Base-by-base conservation (phyloP, 202 grass and related monocot genomes). In the Zoysia matrella region DNA sequence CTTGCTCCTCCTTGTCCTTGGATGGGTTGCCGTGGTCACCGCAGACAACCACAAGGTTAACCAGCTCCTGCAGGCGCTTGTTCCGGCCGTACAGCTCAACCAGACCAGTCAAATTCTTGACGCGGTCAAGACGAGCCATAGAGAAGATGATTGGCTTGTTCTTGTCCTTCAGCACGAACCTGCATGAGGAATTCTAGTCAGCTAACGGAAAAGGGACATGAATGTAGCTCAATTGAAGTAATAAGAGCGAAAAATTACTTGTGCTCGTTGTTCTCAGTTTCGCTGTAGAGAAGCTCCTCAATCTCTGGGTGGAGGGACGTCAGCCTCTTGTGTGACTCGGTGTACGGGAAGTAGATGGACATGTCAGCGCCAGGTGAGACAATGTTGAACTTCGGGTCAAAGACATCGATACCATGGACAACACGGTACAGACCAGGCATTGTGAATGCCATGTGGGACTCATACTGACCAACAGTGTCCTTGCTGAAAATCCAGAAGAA, bases 381-480 rank as follows among this genome's bases (percentile, higher is more conserved):
- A 40, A 98, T 98, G 87, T 98, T 98, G 86, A 98, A 98, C 76
- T 98, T 98, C 0, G 95, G 95, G 82, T 98, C 95, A 8, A 98
- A 98, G 67, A 98, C 95, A 72, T 98, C 95, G 4, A 98, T 98
- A 72, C 95, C 95, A 1, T 98, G 95, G 76, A 98, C 95, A 9
- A 98, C 95, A 12, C 95, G 92, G 76, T 98, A 98, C 50, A 98
- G 87, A 4, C 95, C 95, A 61, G 95, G 95, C 84, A 98, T 87
- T 47, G 95, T 93, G 71, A 98, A 98, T 11, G 92, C 90, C 79
- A 91, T 98, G 76, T 98, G 95, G 8, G 95, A 93, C 71, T 98
- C 95, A 8, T 98, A 98, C 83, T 98, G 95, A 11, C 95, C 95
- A 56, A 98, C 95, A 0, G 95, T 98, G 66, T 93, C 92, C 87